Percentiles rank a stretch among this genome's conserved stretches.
Evolutionary conservation across 371 early-diverging fungal genomes (phyloP).

Genomic region (Mortierella sp.): DNA sequence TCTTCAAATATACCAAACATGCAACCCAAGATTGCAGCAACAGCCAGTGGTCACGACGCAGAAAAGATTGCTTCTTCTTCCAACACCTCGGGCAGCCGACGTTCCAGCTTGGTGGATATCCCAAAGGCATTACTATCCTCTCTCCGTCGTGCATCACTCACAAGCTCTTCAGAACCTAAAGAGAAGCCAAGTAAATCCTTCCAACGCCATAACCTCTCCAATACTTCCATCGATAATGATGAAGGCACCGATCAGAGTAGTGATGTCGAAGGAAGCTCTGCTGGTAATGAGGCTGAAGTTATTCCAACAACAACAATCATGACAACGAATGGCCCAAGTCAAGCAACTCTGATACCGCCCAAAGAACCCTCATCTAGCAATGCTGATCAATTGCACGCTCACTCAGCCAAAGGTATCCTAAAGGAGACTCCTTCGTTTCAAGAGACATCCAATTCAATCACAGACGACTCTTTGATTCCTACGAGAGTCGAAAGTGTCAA

Average conservation of each 20-base stretch:
- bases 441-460: background rate
- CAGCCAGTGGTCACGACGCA: background rate
- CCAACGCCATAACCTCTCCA: background rate
- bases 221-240: background rate
- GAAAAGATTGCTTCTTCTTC: background rate
- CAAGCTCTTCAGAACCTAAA: background rate
- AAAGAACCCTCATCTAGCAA: constrained; percentile 13
- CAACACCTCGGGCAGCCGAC: constrained; percentile 4
- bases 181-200: background rate
- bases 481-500: background rate
- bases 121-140: constrained; percentile 43
- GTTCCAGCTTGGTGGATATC: constrained; percentile 35
- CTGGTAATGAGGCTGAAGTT: background rate
- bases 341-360: constrained; percentile 14
- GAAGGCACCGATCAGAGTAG: background rate
- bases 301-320: constrained; percentile 9
- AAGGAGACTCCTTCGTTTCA: constrained; percentile 16
- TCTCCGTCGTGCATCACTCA: constrained; percentile 27
- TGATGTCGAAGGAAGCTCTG: background rate
- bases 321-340: constrained; percentile 17
- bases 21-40: background rate
- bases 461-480: background rate
- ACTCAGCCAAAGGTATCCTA: constrained; percentile 20
- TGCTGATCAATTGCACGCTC: background rate
- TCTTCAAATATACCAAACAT: constrained; percentile 16